Percentiles rank a stretch among this genome's conserved stretches.
phyloP scores from a whole-genome alignment of 139 green algal species.

The Micractinium conductrix region DNA sequence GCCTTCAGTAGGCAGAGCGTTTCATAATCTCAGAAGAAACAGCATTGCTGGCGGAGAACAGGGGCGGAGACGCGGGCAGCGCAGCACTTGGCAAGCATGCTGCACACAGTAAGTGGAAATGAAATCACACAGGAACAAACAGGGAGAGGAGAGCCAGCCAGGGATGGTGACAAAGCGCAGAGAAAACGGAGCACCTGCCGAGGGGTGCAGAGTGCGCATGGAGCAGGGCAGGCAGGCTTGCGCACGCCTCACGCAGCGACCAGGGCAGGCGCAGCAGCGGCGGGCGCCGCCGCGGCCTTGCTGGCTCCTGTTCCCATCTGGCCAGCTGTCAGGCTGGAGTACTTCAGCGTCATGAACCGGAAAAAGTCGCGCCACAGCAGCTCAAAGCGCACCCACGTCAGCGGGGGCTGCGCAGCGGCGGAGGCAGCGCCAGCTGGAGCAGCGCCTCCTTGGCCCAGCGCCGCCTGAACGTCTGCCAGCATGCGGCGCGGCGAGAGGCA shows the following conservation, averaged over 20 bases:
- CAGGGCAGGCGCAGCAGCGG: background rate
- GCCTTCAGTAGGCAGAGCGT: too few species aligned
- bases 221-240: too few species aligned
- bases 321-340: constrained; percentile 26
- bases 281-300: background rate
- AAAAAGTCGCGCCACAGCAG: constrained; percentile 91
- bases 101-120: too few species aligned
- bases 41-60: too few species aligned
- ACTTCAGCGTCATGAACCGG: constrained; percentile 64
- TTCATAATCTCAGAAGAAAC: too few species aligned
- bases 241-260: background rate
- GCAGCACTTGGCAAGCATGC: too few species aligned
- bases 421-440: background rate
- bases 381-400: constrained; percentile 84
- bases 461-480: constrained; percentile 29
- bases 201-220: too few species aligned
- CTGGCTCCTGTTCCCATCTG: background rate
- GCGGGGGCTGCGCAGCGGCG: background rate
- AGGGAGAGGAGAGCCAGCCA: too few species aligned
- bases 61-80: too few species aligned
- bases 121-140: too few species aligned
- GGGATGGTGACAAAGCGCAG: too few species aligned
- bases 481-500: constrained; percentile 83
- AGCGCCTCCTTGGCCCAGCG: constrained; percentile 2
- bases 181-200: too few species aligned